These are phyloP conservation scores for Leccinellum luteum DNA, from an alignment of 768 basidiomycete genomes.

Conservation along the genomic window DNA sequence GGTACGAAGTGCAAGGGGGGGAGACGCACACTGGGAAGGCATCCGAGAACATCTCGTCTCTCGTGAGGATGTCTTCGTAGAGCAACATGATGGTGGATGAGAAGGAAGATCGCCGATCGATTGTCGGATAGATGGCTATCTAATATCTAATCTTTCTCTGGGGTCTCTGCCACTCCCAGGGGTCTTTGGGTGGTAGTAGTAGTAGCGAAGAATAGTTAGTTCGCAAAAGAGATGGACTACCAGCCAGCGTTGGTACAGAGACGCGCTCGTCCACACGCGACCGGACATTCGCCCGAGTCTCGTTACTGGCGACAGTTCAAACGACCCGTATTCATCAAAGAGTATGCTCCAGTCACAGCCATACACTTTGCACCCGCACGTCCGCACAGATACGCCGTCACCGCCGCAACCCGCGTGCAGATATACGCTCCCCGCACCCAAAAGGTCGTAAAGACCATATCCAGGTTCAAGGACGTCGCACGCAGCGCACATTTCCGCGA, in stretches of 20 bases:
- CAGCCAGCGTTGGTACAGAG: slow-evolving; percentile 66
- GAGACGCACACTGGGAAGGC: slow-evolving; percentile 77
- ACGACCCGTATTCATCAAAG: slow-evolving; percentile 92
- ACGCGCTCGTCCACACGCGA: slow-evolving; percentile 54
- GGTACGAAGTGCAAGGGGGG: neutral
- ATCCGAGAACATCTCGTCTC: slow-evolving; percentile 93
- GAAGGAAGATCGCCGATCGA: neutral
- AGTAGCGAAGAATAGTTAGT: too few species aligned
- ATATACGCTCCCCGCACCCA: slow-evolving; percentile 96
- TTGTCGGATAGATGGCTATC: slow-evolving; percentile 1
- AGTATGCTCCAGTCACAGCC: slow-evolving; percentile 94
- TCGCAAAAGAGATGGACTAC: slow-evolving; percentile 57
- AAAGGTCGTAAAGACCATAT: slow-evolving; percentile 93
- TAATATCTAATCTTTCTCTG: slow-evolving; percentile 17
- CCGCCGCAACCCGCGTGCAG: slow-evolving; percentile 89
- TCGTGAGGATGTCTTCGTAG: slow-evolving; percentile 68
- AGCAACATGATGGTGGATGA: slow-evolving; percentile 58
- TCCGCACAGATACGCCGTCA: slow-evolving; percentile 95
- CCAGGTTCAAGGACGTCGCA: slow-evolving; percentile 95
- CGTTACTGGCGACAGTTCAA: slow-evolving; percentile 87
- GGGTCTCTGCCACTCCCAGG: slow-evolving; percentile 4
- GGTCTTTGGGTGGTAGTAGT: neutral
- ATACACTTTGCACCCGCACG: slow-evolving; percentile 85
- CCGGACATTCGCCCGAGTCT: slow-evolving; percentile 70
- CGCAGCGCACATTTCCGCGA: slow-evolving; percentile 83